Conservation (phyloP, 345 rosid genomes). For the Arabidopsis thaliana region TAIR10.1 NC_003074.8:8186001-8186500, state of each 20-base stretch:
- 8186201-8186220: constrained; percentile 27
- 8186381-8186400: neutral
- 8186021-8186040: too few relatives aligned
- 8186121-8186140: constrained; percentile 43
- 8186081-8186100: constrained; percentile 34
- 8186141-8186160: constrained; percentile 30
- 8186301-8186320: neutral
- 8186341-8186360: neutral
- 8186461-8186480: neutral
- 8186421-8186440: neutral
- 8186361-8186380: neutral
- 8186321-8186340: neutral
- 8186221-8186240: constrained; percentile 16
- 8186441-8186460: neutral
- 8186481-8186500: neutral
- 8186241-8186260: neutral
- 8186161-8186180: constrained; percentile 40
- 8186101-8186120: constrained; percentile 40
- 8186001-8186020: too few relatives aligned
- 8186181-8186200: constrained; percentile 37
- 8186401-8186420: neutral
- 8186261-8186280: too few relatives aligned
- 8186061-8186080: constrained; percentile 27
- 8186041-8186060: constrained; percentile 17
- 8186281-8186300: neutral